Percentiles rank a stretch among this genome's conserved stretches.
Conservation (phyloP, 805 yeast species). For the Metschnikowia cubensis region DNA sequence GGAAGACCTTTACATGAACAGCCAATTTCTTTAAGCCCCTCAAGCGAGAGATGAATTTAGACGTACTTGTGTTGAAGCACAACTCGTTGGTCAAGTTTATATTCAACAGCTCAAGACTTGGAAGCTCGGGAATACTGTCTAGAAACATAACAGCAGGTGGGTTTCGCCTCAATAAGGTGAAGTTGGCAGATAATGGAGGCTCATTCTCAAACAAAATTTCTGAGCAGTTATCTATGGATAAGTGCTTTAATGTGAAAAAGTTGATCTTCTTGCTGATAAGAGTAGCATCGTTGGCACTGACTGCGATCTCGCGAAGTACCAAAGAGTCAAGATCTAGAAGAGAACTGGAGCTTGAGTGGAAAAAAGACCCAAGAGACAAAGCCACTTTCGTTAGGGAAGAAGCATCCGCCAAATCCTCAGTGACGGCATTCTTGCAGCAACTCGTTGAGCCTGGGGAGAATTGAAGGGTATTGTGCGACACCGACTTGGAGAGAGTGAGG, state of each 20-base stretch:
- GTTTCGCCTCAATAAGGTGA: constrained; percentile 8
- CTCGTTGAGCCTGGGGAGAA: constrained; percentile 6
- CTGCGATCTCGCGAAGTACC: constrained; percentile 7
- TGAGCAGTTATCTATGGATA: constrained; percentile 14
- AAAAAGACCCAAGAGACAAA: constrained; percentile 2
- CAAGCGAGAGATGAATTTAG: constrained; percentile 5
- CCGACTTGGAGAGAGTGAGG: constrained; percentile 7
- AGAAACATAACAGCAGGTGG: constrained; percentile 14
- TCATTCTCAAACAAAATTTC: constrained; percentile 7
- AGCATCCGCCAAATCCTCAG: constrained; percentile 2
- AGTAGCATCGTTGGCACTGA: constrained; percentile 12
- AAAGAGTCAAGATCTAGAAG: constrained; percentile 8
- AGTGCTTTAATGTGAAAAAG: constrained; percentile 2
- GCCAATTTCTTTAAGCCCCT: constrained; percentile 7
- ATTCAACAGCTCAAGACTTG: constrained; percentile 9
- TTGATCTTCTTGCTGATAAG: constrained; percentile 6
- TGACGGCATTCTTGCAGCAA: constrained; percentile 10
- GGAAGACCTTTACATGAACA: constrained; percentile 11
- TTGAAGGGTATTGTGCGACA: not conserved
- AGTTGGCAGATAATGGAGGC: not conserved
- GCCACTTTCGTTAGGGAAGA: not conserved
- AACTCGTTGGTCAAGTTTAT: constrained; percentile 13
- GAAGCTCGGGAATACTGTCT: constrained; percentile 7
- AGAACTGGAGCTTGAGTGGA: not conserved
- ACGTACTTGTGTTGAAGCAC: constrained; percentile 11